A percentile compares a stretch with the other conserved stretches of the same genome.
Conservation (phyloP, 2,329 filamentous ascomycete genomes). For the Phialophora expanda region DNA sequence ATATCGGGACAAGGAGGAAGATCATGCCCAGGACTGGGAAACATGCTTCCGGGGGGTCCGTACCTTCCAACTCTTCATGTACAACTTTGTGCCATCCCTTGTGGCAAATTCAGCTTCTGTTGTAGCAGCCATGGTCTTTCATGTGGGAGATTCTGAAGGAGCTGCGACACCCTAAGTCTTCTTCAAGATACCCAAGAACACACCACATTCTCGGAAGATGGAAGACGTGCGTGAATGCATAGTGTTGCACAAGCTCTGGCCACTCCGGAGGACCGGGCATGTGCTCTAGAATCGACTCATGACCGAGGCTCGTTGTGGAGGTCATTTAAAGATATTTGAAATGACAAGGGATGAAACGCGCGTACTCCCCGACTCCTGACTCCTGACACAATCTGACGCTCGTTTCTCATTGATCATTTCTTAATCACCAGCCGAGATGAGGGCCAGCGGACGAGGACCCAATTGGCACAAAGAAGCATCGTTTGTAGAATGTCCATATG, state of each 20-base stretch:
- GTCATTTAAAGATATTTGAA: background rate
- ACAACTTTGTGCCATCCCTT: constrained; percentile 60
- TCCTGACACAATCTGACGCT: background rate
- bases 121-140: constrained; percentile 41
- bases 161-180: background rate
- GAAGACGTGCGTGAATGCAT: background rate
- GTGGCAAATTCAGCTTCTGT: constrained; percentile 59
- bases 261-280: background rate
- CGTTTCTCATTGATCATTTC: background rate
- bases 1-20: background rate
- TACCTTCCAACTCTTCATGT: constrained; percentile 67
- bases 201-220: background rate
- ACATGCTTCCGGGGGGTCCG: constrained; percentile 38
- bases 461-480: background rate
- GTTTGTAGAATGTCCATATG: background rate
- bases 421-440: background rate
- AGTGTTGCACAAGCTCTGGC: background rate
- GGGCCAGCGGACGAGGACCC: background rate
- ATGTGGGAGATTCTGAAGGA: background rate
- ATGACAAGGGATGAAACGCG: constrained; percentile 1
- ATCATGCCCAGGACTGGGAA: constrained; percentile 5
- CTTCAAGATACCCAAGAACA: background rate
- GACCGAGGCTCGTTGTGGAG: background rate
- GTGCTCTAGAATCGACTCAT: background rate
- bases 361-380: background rate